phyloP scores from a whole-genome alignment of 2,329 filamentous ascomycete genomes.

The Aspergillus pseudoviridinutans region DNA sequence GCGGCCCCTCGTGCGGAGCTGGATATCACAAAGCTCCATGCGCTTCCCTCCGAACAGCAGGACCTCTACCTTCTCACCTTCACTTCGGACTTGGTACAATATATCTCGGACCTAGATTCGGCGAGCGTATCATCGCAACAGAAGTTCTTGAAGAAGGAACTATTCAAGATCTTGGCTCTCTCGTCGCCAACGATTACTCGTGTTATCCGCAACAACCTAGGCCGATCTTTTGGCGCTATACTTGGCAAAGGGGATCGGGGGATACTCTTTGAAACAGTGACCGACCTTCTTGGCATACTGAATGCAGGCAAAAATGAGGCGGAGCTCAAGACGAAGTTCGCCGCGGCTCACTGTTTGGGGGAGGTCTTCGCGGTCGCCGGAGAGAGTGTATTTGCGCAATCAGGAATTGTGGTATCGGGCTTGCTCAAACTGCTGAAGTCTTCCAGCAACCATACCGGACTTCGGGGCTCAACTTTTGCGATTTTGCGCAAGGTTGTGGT shows the following conservation, averaged over 20 bases:
- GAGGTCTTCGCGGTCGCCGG: conserved; percentile 88
- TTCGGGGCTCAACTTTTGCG: conserved; percentile 73
- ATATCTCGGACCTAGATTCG: conserved; percentile 66
- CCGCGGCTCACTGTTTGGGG: conserved; percentile 80
- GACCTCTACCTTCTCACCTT: conserved; percentile 91
- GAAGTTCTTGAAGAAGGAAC: conserved; percentile 85
- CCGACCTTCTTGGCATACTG: conserved; percentile 73
- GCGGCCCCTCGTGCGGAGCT: conserved; percentile 57
- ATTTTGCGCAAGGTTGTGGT: conserved; percentile 71
- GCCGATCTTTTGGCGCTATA: conserved; percentile 76
- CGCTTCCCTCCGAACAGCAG: conserved; percentile 89
- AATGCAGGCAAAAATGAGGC: conserved; percentile 72
- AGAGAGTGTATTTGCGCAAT: conserved; percentile 83
- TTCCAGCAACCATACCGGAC: conserved; percentile 72
- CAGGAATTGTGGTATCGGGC: conserved; percentile 67
- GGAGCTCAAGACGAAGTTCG: conserved; percentile 77
- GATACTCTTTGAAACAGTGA: conserved; percentile 89
- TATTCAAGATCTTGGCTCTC: conserved; percentile 88
- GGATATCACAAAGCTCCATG: conserved; percentile 82
- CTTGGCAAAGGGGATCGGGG: conserved; percentile 85
- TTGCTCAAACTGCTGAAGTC: conserved; percentile 76
- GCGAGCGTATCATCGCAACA: conserved; percentile 87
- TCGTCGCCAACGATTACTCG: conserved; percentile 76
- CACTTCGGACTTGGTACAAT: conserved; percentile 73
- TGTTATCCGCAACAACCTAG: conserved; percentile 85